Percentiles rank a stretch among this genome's conserved stretches.
Conservation (phyloP, 2,329 filamentous ascomycete genomes). For the Epichloe bromicola region DNA sequence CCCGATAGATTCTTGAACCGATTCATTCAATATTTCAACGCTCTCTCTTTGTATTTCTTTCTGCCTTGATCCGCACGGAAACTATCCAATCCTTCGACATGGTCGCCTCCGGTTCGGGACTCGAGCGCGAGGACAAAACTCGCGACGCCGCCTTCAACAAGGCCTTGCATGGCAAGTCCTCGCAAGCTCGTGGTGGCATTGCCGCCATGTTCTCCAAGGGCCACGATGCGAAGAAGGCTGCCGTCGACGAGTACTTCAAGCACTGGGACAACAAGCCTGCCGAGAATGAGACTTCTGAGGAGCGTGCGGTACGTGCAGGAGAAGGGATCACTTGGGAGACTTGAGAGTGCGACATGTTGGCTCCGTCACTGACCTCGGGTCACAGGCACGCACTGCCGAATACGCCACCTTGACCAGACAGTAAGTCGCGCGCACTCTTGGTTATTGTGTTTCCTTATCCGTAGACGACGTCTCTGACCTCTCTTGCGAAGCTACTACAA, state of each 20-base stretch:
- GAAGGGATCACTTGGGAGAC: background rate
- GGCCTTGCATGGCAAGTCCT: conserved; percentile 65
- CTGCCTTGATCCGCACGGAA: background rate
- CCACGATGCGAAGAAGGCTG: conserved; percentile 58
- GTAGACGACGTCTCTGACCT: conserved; percentile 8
- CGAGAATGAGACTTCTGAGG: conserved; percentile 69
- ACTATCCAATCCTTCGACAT: conserved; percentile 24
- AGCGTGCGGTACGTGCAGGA: conserved; percentile 51
- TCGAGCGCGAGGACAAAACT: conserved; percentile 71
- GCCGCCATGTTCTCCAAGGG: conserved; percentile 80
- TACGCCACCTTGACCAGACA: conserved; percentile 91
- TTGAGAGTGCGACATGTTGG: background rate
- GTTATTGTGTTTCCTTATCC: background rate
- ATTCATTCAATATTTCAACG: background rate
- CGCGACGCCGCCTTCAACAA: conserved; percentile 89
- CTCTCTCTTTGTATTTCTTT: conserved; percentile 5
- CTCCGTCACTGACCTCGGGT: conserved; percentile 8
- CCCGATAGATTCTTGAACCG: background rate
- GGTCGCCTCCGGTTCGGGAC: conserved; percentile 28
- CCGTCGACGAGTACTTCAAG: conserved; percentile 88
- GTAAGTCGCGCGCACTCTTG: conserved; percentile 36
- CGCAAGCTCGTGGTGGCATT: conserved; percentile 58
- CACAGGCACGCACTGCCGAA: conserved; percentile 63
- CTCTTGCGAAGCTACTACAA: conserved; percentile 66
- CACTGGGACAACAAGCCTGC: conserved; percentile 82